Percentiles rank a stretch among this genome's conserved stretches.
phyloP scores from a whole-genome alignment of 176 grass and related monocot species.

The Eragrostis nindensis region DNA sequence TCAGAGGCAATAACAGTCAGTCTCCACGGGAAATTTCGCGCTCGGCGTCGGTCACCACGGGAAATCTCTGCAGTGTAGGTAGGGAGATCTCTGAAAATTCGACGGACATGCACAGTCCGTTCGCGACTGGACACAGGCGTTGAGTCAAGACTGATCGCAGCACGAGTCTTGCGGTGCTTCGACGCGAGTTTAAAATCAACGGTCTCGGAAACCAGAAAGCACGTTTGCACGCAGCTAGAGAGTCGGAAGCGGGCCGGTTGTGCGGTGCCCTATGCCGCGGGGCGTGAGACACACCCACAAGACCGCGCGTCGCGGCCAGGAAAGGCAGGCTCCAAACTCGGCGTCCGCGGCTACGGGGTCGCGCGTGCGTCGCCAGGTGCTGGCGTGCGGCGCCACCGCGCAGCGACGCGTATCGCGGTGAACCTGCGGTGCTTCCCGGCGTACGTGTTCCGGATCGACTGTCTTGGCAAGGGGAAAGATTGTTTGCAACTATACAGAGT shows the following conservation, averaged over 20 bases:
- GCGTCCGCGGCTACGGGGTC: neutral
- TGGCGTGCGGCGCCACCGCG: neutral
- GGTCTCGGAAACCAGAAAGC: neutral
- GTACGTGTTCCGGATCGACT: neutral
- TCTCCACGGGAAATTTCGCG: neutral
- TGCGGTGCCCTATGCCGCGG: conserved; percentile 5
- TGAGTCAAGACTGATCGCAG: neutral
- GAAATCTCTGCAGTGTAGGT: no score
- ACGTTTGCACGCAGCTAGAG: neutral
- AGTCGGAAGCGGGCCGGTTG: neutral
- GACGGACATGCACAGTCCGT: neutral
- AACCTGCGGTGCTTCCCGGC: no score
- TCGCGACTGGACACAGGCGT: neutral
- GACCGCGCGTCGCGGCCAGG: neutral
- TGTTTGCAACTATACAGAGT: neutral
- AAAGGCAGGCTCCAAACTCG: neutral
- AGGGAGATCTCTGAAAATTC: neutral
- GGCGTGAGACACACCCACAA: neutral
- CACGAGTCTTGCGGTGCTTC: neutral
- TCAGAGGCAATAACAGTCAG: no score
- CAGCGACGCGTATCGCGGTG: no score
- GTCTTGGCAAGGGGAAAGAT: neutral
- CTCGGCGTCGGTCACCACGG: no score
- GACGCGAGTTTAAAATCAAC: neutral
- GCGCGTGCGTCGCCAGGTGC: neutral